phyloP scores from a whole-genome alignment of 352 stramenopile genomes.

The Pythium aquatile region DNA sequence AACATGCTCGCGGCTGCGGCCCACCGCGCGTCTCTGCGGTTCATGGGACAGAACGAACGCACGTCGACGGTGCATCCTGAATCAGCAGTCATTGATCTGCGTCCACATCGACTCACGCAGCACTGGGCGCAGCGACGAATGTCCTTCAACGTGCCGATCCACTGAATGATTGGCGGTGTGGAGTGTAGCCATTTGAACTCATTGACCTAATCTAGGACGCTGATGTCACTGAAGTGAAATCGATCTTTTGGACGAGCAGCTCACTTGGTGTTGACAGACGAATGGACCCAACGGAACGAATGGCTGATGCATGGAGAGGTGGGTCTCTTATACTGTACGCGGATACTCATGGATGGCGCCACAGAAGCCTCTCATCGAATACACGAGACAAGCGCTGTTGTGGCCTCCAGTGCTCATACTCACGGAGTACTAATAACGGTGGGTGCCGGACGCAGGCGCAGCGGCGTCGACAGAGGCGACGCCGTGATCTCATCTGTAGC shows the following conservation, averaged over 20 bases:
- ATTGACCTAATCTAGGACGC: not conserved
- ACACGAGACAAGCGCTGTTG: not conserved
- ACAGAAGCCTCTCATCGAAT: not conserved
- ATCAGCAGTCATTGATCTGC: not conserved
- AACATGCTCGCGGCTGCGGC: conserved; percentile 1
- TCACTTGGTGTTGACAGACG: not conserved
- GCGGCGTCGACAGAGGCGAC: not conserved
- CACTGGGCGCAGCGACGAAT: not conserved
- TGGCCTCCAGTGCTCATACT: not conserved
- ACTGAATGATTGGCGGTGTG: not conserved
- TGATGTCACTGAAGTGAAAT: not conserved
- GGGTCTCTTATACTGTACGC: conserved; percentile 1
- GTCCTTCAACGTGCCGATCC: conserved; percentile 13
- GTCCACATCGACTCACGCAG: not conserved
- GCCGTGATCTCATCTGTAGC: conserved; percentile 5
- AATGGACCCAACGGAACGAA: conserved; percentile 1
- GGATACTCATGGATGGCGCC: not conserved
- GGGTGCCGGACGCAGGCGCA: not conserved
- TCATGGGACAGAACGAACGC: conserved; percentile 9
- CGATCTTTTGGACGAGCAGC: not conserved
- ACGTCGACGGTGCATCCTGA: not conserved
- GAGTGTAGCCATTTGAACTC: conserved; percentile 11
- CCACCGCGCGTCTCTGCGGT: conserved; percentile 8
- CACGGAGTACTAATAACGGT: not conserved
- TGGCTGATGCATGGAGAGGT: conserved; percentile 1